A percentile compares a stretch with the other conserved stretches of the same genome.
Conservation (phyloP, 345 rosid genomes). For the Hevea brasiliensis region DNA sequence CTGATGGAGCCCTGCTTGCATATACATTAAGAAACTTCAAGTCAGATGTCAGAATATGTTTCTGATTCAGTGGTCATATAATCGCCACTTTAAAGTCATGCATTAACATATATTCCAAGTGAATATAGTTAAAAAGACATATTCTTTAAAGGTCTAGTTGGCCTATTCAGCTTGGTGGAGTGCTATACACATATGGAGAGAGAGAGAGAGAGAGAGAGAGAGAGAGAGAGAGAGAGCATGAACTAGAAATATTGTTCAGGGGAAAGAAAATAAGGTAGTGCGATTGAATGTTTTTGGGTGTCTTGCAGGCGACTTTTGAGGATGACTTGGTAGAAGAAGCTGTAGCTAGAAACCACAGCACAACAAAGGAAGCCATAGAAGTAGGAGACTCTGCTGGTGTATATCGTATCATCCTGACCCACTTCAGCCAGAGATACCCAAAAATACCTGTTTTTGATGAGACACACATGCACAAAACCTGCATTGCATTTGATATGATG, state of each 20-base stretch:
- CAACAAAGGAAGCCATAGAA: conserved; percentile 88
- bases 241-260: not conserved
- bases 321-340: conserved; percentile 89
- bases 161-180: no score
- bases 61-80: not conserved
- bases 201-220: no score
- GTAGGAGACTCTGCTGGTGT: conserved; percentile 63
- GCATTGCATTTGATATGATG: conserved; percentile 96
- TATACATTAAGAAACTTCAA: no score
- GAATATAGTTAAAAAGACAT: no score
- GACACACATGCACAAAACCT: conserved; percentile 78
- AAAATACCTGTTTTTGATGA: conserved; percentile 83
- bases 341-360: conserved; percentile 87
- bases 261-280: not conserved
- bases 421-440: conserved; percentile 97
- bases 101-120: no score
- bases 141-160: no score
- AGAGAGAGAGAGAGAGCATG: no score
- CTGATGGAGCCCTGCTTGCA: no score
- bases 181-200: no score
- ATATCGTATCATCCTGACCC: conserved; percentile 80
- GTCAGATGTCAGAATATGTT: no score
- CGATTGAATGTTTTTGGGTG: conserved; percentile 4
- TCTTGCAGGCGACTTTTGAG: conserved; percentile 85
- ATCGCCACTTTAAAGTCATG: no score